Evolutionary conservation across 371 early-diverging fungal genomes (phyloP).

Genomic region (Funneliformis caledonium): DNA sequence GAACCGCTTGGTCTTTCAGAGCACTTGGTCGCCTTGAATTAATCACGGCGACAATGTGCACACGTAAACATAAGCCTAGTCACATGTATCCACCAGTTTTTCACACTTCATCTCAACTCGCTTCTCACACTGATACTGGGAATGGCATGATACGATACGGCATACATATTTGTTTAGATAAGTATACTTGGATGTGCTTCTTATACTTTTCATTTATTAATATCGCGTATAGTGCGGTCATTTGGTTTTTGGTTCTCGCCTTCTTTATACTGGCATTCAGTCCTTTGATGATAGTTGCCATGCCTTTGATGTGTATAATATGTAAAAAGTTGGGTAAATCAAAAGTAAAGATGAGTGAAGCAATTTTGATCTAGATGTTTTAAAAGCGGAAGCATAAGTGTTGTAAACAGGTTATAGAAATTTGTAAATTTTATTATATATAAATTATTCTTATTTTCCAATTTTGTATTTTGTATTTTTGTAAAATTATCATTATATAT

Average conservation of each 20-base stretch:
- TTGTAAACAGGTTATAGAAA: no score
- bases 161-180: background rate
- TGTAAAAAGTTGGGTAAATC: background rate
- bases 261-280: background rate
- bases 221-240: background rate
- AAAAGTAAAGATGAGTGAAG: constrained; percentile 5
- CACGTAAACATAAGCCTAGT: background rate
- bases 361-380: background rate
- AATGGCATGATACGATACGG: background rate
- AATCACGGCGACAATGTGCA: constrained; percentile 9
- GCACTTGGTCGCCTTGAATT: constrained; percentile 25
- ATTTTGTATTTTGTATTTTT: no score
- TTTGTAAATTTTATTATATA: no score
- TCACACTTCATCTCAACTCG: no score
- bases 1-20: constrained; percentile 31
- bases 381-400: no score
- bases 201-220: constrained; percentile 20
- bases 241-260: background rate
- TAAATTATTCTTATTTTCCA: no score
- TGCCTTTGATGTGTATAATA: constrained; percentile 17
- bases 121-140: background rate
- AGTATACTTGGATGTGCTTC: constrained; percentile 23
- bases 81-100: constrained; percentile 1
- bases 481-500: no score
- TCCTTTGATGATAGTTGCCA: constrained; percentile 7